Conservation (phyloP, 495 filamentous ascomycete species). For the Staphylotrichum tortipilum region DNA sequence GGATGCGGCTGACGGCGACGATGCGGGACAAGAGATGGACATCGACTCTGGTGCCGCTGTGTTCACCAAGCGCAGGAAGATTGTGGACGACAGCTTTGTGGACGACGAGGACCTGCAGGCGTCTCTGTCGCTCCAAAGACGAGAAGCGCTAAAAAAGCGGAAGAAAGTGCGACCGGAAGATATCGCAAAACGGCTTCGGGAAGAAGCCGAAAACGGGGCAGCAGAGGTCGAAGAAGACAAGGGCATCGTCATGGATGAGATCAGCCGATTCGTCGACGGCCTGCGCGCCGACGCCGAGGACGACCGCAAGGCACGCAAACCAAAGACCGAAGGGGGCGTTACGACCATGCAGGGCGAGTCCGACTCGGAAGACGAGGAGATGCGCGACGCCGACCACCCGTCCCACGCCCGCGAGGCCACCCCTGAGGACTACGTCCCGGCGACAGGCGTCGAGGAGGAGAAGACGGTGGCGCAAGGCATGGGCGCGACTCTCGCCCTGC, state of each 20-base stretch:
- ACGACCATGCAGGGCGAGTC: constrained; percentile 46
- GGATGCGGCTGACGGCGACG: constrained; percentile 28
- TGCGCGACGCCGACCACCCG: constrained; percentile 46
- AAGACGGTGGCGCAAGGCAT: constrained; percentile 66
- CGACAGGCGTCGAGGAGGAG: constrained; percentile 79
- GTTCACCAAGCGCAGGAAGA: constrained; percentile 51
- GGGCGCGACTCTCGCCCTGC: constrained; percentile 70
- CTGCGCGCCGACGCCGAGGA: constrained; percentile 58
- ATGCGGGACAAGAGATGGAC: constrained; percentile 60
- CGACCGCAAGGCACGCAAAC: constrained; percentile 47
- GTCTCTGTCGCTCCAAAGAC: constrained; percentile 69
- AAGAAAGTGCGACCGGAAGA: constrained; percentile 78
- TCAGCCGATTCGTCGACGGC: constrained; percentile 86
- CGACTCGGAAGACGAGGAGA: constrained; percentile 41
- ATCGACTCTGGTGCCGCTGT: constrained; percentile 49
- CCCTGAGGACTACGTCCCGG: constrained; percentile 31
- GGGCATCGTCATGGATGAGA: constrained; percentile 87
- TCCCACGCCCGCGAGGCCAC: constrained; percentile 40
- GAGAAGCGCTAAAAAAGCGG: constrained; percentile 78
- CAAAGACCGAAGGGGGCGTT: constrained; percentile 25
- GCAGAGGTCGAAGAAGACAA: constrained; percentile 45
- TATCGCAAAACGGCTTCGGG: constrained; percentile 69
- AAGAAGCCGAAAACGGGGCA: constrained; percentile 47
- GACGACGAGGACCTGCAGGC: constrained; percentile 93
- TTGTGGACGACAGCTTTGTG: constrained; percentile 61